Evolutionary conservation across 2,329 filamentous ascomycete genomes (phyloP).

Genomic region (Rutstroemia sp.): DNA sequence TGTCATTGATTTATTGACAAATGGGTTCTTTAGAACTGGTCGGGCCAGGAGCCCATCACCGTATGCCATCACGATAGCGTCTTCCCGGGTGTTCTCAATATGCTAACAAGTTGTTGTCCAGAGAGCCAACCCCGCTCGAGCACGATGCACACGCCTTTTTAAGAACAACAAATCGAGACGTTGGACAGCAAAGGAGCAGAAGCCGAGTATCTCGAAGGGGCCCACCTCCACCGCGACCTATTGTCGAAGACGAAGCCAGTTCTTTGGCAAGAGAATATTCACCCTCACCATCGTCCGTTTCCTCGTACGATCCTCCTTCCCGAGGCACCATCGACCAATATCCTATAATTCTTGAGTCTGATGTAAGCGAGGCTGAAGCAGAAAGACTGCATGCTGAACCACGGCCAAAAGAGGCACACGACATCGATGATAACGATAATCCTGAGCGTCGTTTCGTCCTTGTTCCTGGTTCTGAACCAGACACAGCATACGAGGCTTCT

Average conservation of each 20-base stretch:
- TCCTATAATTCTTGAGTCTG: constrained; percentile 57
- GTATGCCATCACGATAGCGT: constrained; percentile 20
- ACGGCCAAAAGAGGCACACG: constrained; percentile 9
- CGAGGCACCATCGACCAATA: constrained; percentile 62
- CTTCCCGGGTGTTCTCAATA: background rate
- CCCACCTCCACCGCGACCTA: constrained; percentile 50
- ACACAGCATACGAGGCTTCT: background rate
- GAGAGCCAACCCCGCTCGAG: constrained; percentile 9
- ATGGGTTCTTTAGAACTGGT: constrained; percentile 44
- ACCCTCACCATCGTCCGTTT: constrained; percentile 29
- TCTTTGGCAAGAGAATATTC: constrained; percentile 52
- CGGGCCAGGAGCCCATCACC: constrained; percentile 34
- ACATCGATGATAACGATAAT: constrained; percentile 21
- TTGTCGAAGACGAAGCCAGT: constrained; percentile 60
- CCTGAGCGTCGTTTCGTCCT: constrained; percentile 58
- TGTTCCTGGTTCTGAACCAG: constrained; percentile 32
- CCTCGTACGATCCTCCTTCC: constrained; percentile 47
- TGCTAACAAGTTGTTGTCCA: constrained; percentile 1
- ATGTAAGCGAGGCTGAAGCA: constrained; percentile 28
- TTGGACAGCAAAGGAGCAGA: constrained; percentile 11
- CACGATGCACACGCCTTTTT: constrained; percentile 10
- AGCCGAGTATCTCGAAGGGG: constrained; percentile 17
- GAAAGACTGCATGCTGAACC: constrained; percentile 22
- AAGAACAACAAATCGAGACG: constrained; percentile 6
- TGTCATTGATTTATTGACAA: constrained; percentile 33